Conservation (phyloP, 371 early-diverging fungal species). For the Mortierella sp. region DNA sequence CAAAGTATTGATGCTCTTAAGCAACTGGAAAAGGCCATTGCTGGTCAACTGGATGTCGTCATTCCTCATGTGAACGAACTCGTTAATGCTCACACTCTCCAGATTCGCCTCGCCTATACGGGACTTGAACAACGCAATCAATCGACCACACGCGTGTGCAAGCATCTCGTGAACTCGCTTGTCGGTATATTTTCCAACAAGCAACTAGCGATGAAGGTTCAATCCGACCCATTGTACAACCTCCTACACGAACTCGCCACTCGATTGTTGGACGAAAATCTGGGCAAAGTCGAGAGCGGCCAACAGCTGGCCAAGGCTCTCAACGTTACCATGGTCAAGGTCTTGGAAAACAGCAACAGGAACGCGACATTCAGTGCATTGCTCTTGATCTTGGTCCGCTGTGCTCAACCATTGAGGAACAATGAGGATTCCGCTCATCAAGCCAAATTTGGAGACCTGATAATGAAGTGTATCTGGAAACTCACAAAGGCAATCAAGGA, state of each 20-base stretch:
- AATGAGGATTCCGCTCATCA: conserved; percentile 66
- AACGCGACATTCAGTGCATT: conserved; percentile 78
- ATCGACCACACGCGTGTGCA: conserved; percentile 71
- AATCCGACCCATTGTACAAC: conserved; percentile 70
- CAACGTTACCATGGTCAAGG: conserved; percentile 89
- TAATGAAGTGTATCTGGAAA: conserved; percentile 98
- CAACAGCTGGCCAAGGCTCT: conserved; percentile 78
- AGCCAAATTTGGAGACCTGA: conserved; percentile 83
- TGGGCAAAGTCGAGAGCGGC: conserved; percentile 72
- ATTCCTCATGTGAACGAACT: conserved; percentile 73
- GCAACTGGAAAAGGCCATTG: conserved; percentile 76
- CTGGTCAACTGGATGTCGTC: conserved; percentile 63
- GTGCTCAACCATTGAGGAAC: conserved; percentile 54
- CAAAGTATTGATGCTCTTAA: conserved; percentile 85
- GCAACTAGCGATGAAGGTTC: conserved; percentile 70
- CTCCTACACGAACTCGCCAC: conserved; percentile 80
- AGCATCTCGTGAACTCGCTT: conserved; percentile 81
- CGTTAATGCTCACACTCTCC: conserved; percentile 80
- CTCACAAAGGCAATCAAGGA: conserved; percentile 85
- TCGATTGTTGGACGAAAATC: conserved; percentile 80
- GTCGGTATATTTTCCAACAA: conserved; percentile 79
- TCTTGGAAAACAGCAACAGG: conserved; percentile 84
- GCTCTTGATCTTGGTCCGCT: conserved; percentile 57
- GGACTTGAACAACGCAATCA: conserved; percentile 60
- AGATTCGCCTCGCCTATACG: conserved; percentile 82